Evolutionary conservation across 148 eudicot genomes (phyloP).

Genomic region (Fagopyrum esculentum): DNA sequence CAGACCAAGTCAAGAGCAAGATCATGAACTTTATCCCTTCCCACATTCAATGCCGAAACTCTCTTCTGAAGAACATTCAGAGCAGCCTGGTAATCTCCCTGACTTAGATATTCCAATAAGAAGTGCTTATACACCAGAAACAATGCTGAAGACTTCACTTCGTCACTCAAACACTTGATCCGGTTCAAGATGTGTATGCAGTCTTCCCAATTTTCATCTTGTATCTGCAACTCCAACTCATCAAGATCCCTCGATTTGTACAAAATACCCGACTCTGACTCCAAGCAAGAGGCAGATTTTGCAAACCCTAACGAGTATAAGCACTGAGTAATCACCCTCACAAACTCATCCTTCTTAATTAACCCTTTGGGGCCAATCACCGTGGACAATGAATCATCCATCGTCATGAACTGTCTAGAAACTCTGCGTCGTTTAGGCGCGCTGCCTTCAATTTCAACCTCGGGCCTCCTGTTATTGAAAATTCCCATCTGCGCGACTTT

Average conservation of each 20-base stretch:
- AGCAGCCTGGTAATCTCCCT: slow-evolving; percentile 52
- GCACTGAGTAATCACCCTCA: slow-evolving; percentile 68
- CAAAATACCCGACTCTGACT: slow-evolving; percentile 59
- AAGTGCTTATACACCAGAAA: slow-evolving; percentile 52
- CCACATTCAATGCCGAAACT: slow-evolving; percentile 41
- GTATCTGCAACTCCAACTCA: slow-evolving; percentile 44
- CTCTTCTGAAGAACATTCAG: slow-evolving; percentile 49
- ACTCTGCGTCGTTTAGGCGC: slow-evolving; percentile 27
- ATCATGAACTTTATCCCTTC: slow-evolving; percentile 51
- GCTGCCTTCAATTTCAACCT: slow-evolving; percentile 8
- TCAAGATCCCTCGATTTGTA: slow-evolving; percentile 48
- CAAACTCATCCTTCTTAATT: slow-evolving; percentile 69
- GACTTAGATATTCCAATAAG: slow-evolving; percentile 48
- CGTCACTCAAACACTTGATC: slow-evolving; percentile 47
- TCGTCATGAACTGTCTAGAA: slow-evolving; percentile 20
- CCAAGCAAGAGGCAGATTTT: slow-evolving; percentile 68
- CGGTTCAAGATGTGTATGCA: slow-evolving; percentile 38
- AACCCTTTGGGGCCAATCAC: slow-evolving; percentile 47
- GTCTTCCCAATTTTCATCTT: slow-evolving; percentile 56
- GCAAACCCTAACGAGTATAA: slow-evolving; percentile 57
- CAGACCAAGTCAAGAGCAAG: slow-evolving; percentile 59
- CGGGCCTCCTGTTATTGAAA: slow-evolving; percentile 19
- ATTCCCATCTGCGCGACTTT: slow-evolving; percentile 24
- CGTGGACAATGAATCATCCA: slow-evolving; percentile 34
- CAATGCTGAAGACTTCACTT: slow-evolving; percentile 52